phyloP scores from a whole-genome alignment of 106 monocot genomes.

The Dactylorhiza incarnata region DNA sequence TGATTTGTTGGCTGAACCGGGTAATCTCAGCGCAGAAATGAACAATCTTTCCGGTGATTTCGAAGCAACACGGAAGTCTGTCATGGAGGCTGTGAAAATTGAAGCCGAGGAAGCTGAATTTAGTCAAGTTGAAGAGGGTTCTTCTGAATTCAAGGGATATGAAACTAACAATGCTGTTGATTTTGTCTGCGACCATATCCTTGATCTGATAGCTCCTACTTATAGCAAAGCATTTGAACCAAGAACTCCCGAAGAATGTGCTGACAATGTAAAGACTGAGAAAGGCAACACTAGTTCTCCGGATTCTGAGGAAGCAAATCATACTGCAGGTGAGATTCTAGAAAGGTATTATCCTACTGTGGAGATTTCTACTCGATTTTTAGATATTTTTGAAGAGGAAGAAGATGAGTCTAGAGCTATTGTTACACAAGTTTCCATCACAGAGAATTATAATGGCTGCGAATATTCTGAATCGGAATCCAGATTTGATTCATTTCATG shows the following conservation, averaged over 20 bases:
- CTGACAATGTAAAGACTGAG: not conserved
- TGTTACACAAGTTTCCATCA: not conserved
- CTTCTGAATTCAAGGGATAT: not conserved
- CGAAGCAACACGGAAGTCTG: not conserved
- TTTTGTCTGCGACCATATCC: not conserved
- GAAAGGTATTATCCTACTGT: not conserved
- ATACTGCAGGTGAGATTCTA: not conserved
- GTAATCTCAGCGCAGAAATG: not conserved
- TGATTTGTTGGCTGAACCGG: not conserved
- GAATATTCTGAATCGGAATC: not conserved
- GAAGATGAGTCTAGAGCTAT: not conserved
- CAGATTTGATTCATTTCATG: not conserved
- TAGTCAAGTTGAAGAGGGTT: not conserved
- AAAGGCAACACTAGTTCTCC: not conserved
- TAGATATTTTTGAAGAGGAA: not conserved
- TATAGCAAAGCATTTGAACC: not conserved
- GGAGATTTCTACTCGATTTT: not conserved
- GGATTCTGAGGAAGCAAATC: not conserved
- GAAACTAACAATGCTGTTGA: not conserved
- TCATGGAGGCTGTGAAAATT: not conserved
- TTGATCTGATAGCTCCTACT: not conserved
- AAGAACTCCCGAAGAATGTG: not conserved
- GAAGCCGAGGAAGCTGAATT: not conserved
- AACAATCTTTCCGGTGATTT: not conserved
- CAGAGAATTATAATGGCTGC: not conserved